Base-by-base conservation (phyloP, 352 stramenopile species). In the Phytophthora idaei region DNA sequence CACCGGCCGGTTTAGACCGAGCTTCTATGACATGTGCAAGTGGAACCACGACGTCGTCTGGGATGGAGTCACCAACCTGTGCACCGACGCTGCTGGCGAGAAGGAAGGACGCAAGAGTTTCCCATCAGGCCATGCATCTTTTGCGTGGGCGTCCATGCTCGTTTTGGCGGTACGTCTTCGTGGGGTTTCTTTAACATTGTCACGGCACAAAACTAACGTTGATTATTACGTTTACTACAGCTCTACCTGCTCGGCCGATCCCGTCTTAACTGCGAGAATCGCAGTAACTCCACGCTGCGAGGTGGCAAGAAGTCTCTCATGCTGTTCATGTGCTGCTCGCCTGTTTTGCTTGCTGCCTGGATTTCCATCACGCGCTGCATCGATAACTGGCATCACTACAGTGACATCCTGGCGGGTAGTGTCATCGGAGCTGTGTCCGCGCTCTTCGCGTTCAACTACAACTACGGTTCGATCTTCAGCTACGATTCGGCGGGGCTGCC, bases 321-420 rank as follows among this genome's bases (percentile, higher is more conserved):
- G 72, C 63, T 93, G 6, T 89, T 93, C 53, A 4, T 93, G 32
- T 90, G 83, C 64, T 90, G 87, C 57, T 41, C 70, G 11, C 87
- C 87, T 21, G 76, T 78, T 27, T 31, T 92, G 1, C 46, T 93
- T 11, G 85, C 87, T 17, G 46, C 85, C 2, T 95, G 87, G 87
- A 80, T 93, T 39, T 73, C 80, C 2, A 68, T 93, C 29, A 90
- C 87, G 14, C 87, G 87, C 48, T 89, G 83, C 29, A 80, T 92
- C 50, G 87, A 93, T 72, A 95, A 95, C 61, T 93, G 87, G 87
- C 87, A 95, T 57, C 81, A 95, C 69, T 95, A 93, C 71, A 83
- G 64, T 31, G 87, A 93, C 59, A 92, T 80, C 28, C 39, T 92
- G 55, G 86, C 89, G n/a, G 83, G 83, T 17, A 82, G 70, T 25